These are phyloP conservation scores for Penicillium brevicompactum DNA, from an alignment of 2,329 filamentous ascomycete genomes.

Conservation along the genomic window DNA sequence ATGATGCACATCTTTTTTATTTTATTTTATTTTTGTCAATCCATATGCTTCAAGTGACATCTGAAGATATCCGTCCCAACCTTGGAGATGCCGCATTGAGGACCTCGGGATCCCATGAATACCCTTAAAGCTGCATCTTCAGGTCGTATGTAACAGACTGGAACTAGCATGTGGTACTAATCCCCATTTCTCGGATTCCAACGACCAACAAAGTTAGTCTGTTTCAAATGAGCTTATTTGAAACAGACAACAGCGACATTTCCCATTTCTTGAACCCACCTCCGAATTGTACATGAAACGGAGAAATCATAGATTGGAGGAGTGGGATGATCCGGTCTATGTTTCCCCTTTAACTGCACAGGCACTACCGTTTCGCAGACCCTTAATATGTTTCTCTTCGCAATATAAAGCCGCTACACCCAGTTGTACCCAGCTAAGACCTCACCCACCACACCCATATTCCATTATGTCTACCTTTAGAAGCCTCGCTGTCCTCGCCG, in stretches of 20 bases:
- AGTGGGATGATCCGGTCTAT: neutral
- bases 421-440: neutral
- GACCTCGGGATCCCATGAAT: neutral
- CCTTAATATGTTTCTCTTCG: neutral
- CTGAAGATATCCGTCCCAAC: too few species aligned
- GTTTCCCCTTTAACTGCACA: neutral
- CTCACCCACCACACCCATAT: neutral
- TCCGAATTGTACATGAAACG: neutral
- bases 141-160: neutral
- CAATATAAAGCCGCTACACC: neutral
- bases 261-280: neutral
- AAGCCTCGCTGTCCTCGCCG: conserved; percentile 11
- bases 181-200: neutral
- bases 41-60: too few species aligned
- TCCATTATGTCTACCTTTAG: neutral
- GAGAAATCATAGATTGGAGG: neutral
- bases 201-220: neutral
- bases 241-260: neutral
- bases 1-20: conserved; percentile 31
- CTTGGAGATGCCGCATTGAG: too few species aligned
- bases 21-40: neutral
- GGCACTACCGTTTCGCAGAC: neutral
- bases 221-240: neutral
- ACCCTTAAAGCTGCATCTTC: neutral
- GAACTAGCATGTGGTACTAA: neutral